Evolutionary conservation across 495 filamentous ascomycete species (phyloP).

Genomic region (Trichoderma virens): DNA sequence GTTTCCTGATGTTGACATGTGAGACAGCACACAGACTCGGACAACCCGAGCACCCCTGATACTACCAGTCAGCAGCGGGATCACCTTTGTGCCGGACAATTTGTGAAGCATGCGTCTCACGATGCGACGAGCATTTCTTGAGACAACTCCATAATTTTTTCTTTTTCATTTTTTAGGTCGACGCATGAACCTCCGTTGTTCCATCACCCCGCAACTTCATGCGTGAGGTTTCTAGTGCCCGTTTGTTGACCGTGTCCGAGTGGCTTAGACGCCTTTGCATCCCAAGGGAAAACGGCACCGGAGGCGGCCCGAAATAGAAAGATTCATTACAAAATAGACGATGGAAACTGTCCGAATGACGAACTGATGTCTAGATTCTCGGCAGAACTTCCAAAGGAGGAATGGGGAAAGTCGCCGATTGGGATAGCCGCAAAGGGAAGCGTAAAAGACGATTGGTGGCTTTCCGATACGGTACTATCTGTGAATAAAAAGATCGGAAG

Average conservation of each 20-base stretch:
- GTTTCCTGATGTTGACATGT: background rate
- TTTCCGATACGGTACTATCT: background rate
- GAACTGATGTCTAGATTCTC: background rate
- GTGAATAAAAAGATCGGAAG: background rate
- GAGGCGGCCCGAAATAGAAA: no score
- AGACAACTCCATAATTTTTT: background rate
- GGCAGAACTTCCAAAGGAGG: background rate
- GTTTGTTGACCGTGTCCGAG: no score
- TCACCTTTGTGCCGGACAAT: background rate
- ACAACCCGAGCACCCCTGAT: background rate
- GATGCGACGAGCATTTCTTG: no score
- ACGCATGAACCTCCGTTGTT: no score
- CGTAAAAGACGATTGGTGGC: constrained; percentile 2
- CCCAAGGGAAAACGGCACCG: no score
- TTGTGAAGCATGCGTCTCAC: background rate
- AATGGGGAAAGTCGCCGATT: background rate
- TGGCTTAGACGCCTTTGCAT: no score
- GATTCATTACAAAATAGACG: no score
- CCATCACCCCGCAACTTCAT: no score
- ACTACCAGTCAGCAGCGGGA: background rate
- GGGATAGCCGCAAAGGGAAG: background rate
- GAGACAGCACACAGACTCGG: background rate
- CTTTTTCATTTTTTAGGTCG: background rate
- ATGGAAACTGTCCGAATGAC: no score
- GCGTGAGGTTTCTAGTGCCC: no score